phyloP scores from a whole-genome alignment of 257 asterid species.

The Ballota nigra region DNA sequence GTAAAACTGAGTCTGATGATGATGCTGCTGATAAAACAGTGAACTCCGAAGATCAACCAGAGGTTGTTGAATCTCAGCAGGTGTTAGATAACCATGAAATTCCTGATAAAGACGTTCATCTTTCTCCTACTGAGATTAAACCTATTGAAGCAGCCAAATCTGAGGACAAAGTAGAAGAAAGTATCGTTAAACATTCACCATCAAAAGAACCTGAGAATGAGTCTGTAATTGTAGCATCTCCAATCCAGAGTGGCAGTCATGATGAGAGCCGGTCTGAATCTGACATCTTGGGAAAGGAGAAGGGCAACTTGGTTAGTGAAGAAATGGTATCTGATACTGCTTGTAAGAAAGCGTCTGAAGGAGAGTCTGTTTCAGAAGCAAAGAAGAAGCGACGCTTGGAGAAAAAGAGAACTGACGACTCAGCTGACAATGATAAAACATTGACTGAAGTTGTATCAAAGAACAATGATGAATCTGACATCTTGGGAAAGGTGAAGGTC shows the following conservation, averaged over 20 bases:
- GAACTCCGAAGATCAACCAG: constrained; percentile 36
- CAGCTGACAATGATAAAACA: constrained; percentile 38
- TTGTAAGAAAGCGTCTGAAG: constrained; percentile 49
- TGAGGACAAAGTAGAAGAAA: constrained; percentile 40
- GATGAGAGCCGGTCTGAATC: constrained; percentile 41
- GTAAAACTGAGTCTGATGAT: constrained; percentile 46
- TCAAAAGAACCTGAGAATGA: constrained; percentile 49
- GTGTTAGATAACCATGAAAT: constrained; percentile 32
- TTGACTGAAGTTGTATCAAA: constrained; percentile 18
- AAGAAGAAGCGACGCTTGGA: constrained; percentile 27
- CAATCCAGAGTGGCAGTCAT: constrained; percentile 45
- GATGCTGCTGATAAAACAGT: constrained; percentile 35
- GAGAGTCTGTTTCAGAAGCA: constrained; percentile 41
- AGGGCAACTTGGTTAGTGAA: constrained; percentile 39
- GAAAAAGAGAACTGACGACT: constrained; percentile 25
- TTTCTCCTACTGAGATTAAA: constrained; percentile 37
- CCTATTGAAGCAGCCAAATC: constrained; percentile 40
- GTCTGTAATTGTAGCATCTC: constrained; percentile 46
- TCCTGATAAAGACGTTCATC: constrained; percentile 33
- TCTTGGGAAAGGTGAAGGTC: constrained; percentile 39
- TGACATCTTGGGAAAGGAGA: constrained; percentile 33
- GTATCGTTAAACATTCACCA: constrained; percentile 33
- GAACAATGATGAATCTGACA: neutral
- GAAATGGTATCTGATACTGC: constrained; percentile 38
- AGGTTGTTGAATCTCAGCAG: constrained; percentile 43